These are phyloP conservation scores for Millerago galiae DNA, from an alignment of 805 yeast genomes.

Conservation along the genomic window DNA sequence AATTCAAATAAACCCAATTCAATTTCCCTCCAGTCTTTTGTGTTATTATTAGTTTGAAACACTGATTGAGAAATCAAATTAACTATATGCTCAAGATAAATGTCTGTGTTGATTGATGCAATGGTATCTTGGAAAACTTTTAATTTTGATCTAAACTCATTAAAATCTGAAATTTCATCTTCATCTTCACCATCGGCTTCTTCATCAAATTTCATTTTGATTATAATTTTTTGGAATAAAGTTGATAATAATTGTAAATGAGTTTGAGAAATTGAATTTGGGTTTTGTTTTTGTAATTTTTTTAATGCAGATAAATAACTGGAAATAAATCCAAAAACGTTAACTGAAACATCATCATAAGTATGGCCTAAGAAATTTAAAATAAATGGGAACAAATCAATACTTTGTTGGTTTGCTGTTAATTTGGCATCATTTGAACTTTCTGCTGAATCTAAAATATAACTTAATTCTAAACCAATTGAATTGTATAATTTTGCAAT, in stretches of 20 bases:
- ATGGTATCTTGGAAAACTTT: slow-evolving; percentile 82
- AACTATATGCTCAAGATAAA: slow-evolving; percentile 56
- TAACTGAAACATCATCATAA: slow-evolving; percentile 82
- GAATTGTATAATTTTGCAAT: slow-evolving; percentile 68
- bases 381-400: slow-evolving; percentile 65
- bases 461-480: slow-evolving; percentile 70
- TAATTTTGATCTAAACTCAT: slow-evolving; percentile 69
- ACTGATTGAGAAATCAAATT: slow-evolving; percentile 49
- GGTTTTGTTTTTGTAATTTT: slow-evolving; percentile 39
- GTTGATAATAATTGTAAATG: slow-evolving; percentile 52
- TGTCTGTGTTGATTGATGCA: slow-evolving; percentile 49
- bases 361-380: slow-evolving; percentile 70
- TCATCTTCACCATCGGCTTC: slow-evolving; percentile 68
- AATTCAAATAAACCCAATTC: slow-evolving; percentile 87
- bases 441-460: slow-evolving; percentile 53
- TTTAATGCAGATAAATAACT: slow-evolving; percentile 67
- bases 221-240: slow-evolving; percentile 60
- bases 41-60: slow-evolving; percentile 23
- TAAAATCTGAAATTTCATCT: slow-evolving; percentile 71
- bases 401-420: slow-evolving; percentile 42
- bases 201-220: slow-evolving; percentile 78
- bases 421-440: slow-evolving; percentile 30
- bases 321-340: slow-evolving; percentile 75
- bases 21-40: slow-evolving; percentile 65
- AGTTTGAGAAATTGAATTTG: slow-evolving; percentile 30